Base-by-base conservation (phyloP, 2,329 filamentous ascomycete species). In the Cladosporium sp. region DNA sequence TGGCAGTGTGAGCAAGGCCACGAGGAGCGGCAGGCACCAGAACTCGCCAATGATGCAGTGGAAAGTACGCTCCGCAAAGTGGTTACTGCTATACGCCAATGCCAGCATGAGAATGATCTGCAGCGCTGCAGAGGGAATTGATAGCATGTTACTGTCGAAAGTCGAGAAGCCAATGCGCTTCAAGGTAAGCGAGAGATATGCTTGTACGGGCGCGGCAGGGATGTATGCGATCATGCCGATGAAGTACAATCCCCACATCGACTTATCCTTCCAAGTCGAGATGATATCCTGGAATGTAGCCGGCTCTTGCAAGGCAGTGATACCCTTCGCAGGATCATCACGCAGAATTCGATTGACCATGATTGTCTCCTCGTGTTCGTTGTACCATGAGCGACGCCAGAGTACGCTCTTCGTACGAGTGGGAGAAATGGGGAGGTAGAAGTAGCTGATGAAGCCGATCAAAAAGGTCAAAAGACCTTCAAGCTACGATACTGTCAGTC, bases 361-460 rank as follows among this genome's bases (percentile, higher is more conserved):
- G 65, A 89, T 88, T 57, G 83, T 80, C 64, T 89, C 86, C 65
- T 89, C 83, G 2, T 76, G 76, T 66, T 88, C 85, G 6, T 75
- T 83, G 68, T 87, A 89, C 86, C 86, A 89, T 4, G 85, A 84
- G 53, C 81, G 82, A 2, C 82, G 80, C 52, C 81, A 83, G 59
- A 89, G 78, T 25, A 77, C 68, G 15, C 80, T 78, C 12, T 78
- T 81, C 5, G 87, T 90, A 52, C 84, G 78, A 0, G 84, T 86
- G 0, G 87, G 87, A 0, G 85, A 73, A 1, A 73, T 69, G 1
- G 73, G 72, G 13, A 87, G 83, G 22, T 83, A 74, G 9, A 80
- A 75, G 62, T 77, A 83, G 0, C 81, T 77, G 8, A 79, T 65
- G 1, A 85, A 52, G 1, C 83, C 83, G 22, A 86, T 75, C 1